These are phyloP conservation scores for Arthroderma sp. DNA, from an alignment of 2,329 filamentous ascomycete genomes.

Conservation along the genomic window DNA sequence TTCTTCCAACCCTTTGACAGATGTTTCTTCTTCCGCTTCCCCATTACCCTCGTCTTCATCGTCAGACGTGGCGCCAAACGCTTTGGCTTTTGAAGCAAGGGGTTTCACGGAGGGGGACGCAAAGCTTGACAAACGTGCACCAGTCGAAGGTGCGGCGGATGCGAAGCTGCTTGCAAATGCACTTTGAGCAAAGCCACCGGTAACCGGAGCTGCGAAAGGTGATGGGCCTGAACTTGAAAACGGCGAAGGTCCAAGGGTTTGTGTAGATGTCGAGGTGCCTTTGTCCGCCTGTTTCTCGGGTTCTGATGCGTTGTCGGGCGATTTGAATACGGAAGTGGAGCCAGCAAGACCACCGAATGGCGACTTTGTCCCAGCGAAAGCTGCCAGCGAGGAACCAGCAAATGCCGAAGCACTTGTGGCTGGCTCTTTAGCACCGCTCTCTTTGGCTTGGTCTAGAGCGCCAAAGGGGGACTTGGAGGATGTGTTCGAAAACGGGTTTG, in stretches of 20 bases:
- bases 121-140: conserved; percentile 50
- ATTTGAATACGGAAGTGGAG: conserved; percentile 26
- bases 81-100: conserved; percentile 32
- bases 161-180: conserved; percentile 37
- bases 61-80: conserved; percentile 60
- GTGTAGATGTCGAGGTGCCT: not conserved
- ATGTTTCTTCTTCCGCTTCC: conserved; percentile 35
- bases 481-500: conserved; percentile 31
- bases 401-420: conserved; percentile 50
- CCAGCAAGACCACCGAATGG: conserved; percentile 48
- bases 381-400: conserved; percentile 53
- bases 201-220: conserved; percentile 23
- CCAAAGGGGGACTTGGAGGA: conserved; percentile 32
- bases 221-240: conserved; percentile 20
- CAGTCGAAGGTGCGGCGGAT: conserved; percentile 28
- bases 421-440: conserved; percentile 14
- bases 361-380: conserved; percentile 50
- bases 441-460: conserved; percentile 18
- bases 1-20: conserved; percentile 36
- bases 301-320: not conserved
- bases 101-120: conserved; percentile 45
- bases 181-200: conserved; percentile 23
- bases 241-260: conserved; percentile 14
- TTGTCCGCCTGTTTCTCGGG: not conserved
- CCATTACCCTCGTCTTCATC: conserved; percentile 35